Conservation (phyloP, 208 protist genomes). For the Acanthamoeba royreba region DNA sequence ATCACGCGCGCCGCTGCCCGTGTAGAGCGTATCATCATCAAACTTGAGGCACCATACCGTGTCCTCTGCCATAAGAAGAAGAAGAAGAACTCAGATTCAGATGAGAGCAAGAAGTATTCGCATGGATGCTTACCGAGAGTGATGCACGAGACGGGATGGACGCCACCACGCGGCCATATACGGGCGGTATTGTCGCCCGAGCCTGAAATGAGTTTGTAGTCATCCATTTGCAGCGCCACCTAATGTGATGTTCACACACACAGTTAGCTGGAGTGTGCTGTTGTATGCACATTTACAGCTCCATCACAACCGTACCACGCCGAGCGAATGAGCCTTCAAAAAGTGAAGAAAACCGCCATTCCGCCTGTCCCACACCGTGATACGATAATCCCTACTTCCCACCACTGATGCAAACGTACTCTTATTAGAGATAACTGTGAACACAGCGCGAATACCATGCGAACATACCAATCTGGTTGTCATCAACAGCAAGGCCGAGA, state of each 20-base stretch:
- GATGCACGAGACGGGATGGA: background rate
- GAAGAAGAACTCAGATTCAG: background rate
- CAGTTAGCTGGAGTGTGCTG: background rate
- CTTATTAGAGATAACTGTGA: no score
- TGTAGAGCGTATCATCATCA: background rate
- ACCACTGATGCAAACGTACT: no score
- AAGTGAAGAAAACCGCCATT: background rate
- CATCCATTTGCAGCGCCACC: background rate
- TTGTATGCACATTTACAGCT: background rate
- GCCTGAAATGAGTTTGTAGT: background rate
- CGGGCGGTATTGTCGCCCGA: background rate
- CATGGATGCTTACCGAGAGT: background rate
- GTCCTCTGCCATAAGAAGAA: background rate
- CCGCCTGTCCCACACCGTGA: background rate
- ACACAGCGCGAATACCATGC: background rate
- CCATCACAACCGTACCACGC: background rate
- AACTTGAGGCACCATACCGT: background rate
- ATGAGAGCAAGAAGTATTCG: background rate
- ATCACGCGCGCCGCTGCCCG: background rate
- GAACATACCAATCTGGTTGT: background rate
- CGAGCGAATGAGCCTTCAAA: background rate
- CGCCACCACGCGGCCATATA: background rate
- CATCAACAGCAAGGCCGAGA: background rate
- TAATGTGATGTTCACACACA: background rate
- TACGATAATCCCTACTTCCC: background rate